A percentile compares a stretch with the other conserved stretches of the same genome.
Evolutionary conservation across 148 eudicot species (phyloP).

Genomic region (Rhododendron ferrugineum): DNA sequence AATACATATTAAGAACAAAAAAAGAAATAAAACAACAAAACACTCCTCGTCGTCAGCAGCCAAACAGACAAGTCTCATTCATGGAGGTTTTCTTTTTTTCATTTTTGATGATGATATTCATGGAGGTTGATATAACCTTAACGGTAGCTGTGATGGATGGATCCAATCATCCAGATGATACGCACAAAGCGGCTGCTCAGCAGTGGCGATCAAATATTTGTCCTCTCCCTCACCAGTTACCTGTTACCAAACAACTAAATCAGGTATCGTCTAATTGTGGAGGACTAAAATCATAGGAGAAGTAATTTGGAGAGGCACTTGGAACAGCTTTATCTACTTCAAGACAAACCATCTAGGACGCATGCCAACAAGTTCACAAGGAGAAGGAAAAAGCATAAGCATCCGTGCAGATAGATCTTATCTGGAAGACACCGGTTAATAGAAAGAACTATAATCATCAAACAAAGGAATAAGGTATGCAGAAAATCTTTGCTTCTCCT

Average conservation of each 20-base stretch:
- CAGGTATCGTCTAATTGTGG: not conserved
- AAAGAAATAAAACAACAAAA: not conserved
- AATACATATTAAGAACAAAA: not conserved
- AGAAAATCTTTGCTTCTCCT: not conserved
- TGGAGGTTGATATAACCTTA: slow-evolving; percentile 39
- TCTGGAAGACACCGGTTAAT: not conserved
- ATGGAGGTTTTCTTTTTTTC: no score
- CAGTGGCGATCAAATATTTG: slow-evolving; percentile 93
- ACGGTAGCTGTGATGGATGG: slow-evolving; percentile 70
- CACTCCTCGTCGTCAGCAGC: not conserved
- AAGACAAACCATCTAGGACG: not conserved
- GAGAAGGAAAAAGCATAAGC: not conserved
- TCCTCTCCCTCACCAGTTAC: slow-evolving; percentile 94
- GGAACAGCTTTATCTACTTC: not conserved
- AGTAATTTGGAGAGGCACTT: not conserved
- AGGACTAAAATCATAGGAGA: not conserved
- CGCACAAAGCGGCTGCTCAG: slow-evolving; percentile 96
- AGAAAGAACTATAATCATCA: not conserved
- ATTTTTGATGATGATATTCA: no score
- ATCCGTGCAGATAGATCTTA: not conserved
- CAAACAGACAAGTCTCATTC: not conserved
- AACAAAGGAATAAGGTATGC: not conserved
- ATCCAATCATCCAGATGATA: slow-evolving; percentile 93
- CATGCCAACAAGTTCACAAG: not conserved
- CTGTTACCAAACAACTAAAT: slow-evolving; percentile 26